Evolutionary conservation across 2,329 filamentous ascomycete genomes (phyloP).

Genomic region (Knoxdaviesia capensis): DNA sequence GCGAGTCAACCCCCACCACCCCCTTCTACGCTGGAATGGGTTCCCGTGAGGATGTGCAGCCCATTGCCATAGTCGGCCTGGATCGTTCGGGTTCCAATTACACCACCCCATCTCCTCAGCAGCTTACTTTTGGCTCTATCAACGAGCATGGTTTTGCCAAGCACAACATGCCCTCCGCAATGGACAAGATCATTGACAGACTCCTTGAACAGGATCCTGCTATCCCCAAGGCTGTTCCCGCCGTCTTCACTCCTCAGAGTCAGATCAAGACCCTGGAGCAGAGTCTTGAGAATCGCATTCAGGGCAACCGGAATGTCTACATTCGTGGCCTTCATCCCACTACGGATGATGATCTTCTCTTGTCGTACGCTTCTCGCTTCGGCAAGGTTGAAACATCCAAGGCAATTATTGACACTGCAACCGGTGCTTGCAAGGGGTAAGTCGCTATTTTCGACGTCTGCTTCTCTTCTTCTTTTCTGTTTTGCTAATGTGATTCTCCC

Average conservation of each 20-base stretch:
- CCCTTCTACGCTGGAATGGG: slow-evolving; percentile 40
- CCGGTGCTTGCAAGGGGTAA: slow-evolving; percentile 90
- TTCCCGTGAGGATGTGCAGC: slow-evolving; percentile 37
- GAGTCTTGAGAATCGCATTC: slow-evolving; percentile 77
- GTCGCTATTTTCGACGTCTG: slow-evolving; percentile 9
- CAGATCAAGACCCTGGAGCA: slow-evolving; percentile 81
- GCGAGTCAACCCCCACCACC: slow-evolving; percentile 43
- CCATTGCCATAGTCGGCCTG: slow-evolving; percentile 28
- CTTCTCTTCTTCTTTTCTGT: not conserved
- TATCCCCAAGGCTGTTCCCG: slow-evolving; percentile 76
- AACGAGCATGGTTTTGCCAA: slow-evolving; percentile 22
- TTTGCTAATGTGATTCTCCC: not conserved
- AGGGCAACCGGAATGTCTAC: slow-evolving; percentile 93
- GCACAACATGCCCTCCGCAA: slow-evolving; percentile 15
- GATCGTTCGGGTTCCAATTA: slow-evolving; percentile 37
- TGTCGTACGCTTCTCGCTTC: slow-evolving; percentile 68
- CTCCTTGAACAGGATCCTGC: slow-evolving; percentile 57
- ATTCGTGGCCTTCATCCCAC: slow-evolving; percentile 90
- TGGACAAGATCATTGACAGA: slow-evolving; percentile 36
- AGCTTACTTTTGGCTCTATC: slow-evolving; percentile 23
- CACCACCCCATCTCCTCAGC: slow-evolving; percentile 45
- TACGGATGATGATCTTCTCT: slow-evolving; percentile 78
- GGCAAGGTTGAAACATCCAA: slow-evolving; percentile 92
- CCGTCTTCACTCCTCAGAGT: slow-evolving; percentile 67
- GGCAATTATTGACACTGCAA: slow-evolving; percentile 90